A percentile compares a stretch with the other conserved stretches of the same genome.
Conservation (phyloP, 495 filamentous ascomycete species). For the Clohesyomyces aquaticus region DNA sequence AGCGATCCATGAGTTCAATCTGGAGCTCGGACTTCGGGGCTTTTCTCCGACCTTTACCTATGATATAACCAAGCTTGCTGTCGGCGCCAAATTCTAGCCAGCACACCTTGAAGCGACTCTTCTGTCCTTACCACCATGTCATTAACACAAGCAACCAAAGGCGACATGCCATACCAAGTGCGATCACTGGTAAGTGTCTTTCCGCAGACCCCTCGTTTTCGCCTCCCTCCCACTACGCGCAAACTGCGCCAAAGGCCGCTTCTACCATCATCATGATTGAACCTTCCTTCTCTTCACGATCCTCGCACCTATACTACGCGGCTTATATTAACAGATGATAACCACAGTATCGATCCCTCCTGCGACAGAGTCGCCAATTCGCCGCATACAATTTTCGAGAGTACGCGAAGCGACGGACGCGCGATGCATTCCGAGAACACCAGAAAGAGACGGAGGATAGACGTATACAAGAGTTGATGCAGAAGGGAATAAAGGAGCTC, state of each 20-base stretch:
- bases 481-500: constrained; percentile 83
- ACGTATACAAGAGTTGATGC: constrained; percentile 82
- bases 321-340: constrained; percentile 15
- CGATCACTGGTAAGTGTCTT: constrained; percentile 41
- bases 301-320: too few relatives aligned
- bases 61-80: constrained; percentile 22
- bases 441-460: constrained; percentile 68
- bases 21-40: constrained; percentile 21
- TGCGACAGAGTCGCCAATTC: constrained; percentile 86
- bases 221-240: neutral
- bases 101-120: neutral
- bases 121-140: constrained; percentile 24
- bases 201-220: neutral
- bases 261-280: too few relatives aligned
- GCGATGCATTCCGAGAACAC: constrained; percentile 86
- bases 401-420: constrained; percentile 86
- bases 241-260: neutral
- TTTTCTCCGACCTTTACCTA: constrained; percentile 25
- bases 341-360: constrained; percentile 82
- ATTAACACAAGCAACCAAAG: constrained; percentile 33
- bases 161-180: constrained; percentile 42
- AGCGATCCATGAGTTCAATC: neutral
- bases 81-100: neutral
- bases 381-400: constrained; percentile 96
- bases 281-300: neutral